Conservation (phyloP, 352 stramenopile species). For the Peronospora tabacina region DNA sequence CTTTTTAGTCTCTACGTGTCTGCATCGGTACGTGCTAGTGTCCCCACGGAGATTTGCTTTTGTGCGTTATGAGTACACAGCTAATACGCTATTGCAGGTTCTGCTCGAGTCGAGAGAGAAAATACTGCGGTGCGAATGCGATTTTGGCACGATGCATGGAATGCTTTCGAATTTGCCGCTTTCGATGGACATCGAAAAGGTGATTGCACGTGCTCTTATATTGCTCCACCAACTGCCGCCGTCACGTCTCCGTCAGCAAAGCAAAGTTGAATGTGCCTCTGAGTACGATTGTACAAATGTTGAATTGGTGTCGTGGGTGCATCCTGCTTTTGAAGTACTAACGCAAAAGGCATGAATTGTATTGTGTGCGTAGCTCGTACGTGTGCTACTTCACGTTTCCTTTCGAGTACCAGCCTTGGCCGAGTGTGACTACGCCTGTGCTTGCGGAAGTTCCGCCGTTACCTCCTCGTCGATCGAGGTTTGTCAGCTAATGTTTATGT, state of each 20-base stretch:
- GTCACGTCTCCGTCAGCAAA: constrained; percentile 24
- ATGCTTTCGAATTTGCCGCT: constrained; percentile 67
- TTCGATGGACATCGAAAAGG: constrained; percentile 60
- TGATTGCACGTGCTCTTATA: constrained; percentile 42
- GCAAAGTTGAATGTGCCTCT: constrained; percentile 13
- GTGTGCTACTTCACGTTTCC: constrained; percentile 38
- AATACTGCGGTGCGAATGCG: constrained; percentile 60
- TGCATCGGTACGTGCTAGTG: constrained; percentile 45
- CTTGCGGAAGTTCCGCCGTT: constrained; percentile 23
- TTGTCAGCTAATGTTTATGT: constrained; percentile 1
- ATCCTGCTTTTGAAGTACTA: neutral
- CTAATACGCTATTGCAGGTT: constrained; percentile 22
- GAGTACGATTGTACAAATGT: constrained; percentile 19
- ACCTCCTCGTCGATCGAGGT: constrained; percentile 23
- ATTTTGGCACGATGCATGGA: constrained; percentile 73
- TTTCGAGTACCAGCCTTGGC: constrained; percentile 32
- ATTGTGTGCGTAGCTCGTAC: constrained; percentile 12
- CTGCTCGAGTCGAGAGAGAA: constrained; percentile 44
- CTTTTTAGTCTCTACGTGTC: constrained; percentile 89
- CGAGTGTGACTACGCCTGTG: constrained; percentile 21
- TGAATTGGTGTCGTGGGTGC: neutral
- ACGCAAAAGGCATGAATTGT: neutral
- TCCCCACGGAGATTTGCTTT: neutral
- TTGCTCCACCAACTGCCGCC: constrained; percentile 58
- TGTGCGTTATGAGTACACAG: neutral